Percentiles rank a stretch among this genome's conserved stretches.
phyloP scores from a whole-genome alignment of 805 yeast species.

The Candida broadrunensis region DNA sequence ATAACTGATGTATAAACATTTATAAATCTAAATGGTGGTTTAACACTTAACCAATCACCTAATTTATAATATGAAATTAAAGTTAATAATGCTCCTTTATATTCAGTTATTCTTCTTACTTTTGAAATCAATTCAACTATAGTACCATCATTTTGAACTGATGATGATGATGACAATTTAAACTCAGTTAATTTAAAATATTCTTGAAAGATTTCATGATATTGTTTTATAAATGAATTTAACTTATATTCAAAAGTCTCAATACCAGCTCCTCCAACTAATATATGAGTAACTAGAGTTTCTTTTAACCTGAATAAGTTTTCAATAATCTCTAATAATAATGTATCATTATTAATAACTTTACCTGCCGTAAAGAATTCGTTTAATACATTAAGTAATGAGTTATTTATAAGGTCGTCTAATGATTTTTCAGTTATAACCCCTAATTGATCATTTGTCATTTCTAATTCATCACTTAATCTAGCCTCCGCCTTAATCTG shows the following conservation, averaged over 20 bases:
- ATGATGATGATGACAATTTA: constrained; percentile 38
- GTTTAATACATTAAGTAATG: neutral
- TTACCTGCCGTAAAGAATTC: neutral
- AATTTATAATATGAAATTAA: constrained; percentile 52
- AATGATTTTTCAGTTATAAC: neutral
- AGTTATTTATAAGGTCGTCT: neutral
- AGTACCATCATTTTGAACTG: constrained; percentile 67
- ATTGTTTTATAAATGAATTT: constrained; percentile 14
- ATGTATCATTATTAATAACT: constrained; percentile 18
- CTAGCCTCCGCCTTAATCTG: constrained; percentile 50
- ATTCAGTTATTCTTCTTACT: constrained; percentile 63
- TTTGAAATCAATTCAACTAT: constrained; percentile 72
- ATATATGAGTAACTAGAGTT: neutral
- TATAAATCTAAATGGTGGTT: constrained; percentile 50
- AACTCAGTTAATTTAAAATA: constrained; percentile 54
- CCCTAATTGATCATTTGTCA: neutral
- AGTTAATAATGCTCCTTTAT: constrained; percentile 47
- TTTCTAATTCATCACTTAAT: constrained; percentile 34
- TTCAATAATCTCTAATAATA: constrained; percentile 47
- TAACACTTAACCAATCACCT: constrained; percentile 67
- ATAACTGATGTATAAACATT: constrained; percentile 47
- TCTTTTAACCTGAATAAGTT: constrained; percentile 21
- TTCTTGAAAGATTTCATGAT: constrained; percentile 48
- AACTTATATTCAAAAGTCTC: constrained; percentile 5
- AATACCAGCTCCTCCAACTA: constrained; percentile 1